phyloP scores from a whole-genome alignment of 176 grass and related monocot species.

The Rhynchospora breviuscula region DNA sequence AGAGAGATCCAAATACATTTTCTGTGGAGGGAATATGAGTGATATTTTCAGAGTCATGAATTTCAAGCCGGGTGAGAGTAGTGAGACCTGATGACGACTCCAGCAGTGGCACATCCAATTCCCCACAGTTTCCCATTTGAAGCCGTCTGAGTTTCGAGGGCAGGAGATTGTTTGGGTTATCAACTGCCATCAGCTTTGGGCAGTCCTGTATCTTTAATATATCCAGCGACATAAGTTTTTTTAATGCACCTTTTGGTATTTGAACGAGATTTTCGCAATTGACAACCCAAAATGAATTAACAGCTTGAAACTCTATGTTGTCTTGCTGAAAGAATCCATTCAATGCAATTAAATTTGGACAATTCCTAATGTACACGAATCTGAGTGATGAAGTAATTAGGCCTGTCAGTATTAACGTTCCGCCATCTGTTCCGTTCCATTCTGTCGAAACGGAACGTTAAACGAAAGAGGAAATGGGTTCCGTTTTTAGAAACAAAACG shows the following conservation, averaged over 20 bases:
- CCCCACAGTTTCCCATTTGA: background rate
- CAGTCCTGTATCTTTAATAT: slow-evolving; percentile 15
- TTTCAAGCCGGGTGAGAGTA: background rate
- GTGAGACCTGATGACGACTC: slow-evolving; percentile 17
- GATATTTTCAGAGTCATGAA: background rate
- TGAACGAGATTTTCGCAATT: slow-evolving; percentile 19
- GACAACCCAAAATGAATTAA: slow-evolving; percentile 13
- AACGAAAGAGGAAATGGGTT: no score
- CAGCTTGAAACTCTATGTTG: background rate
- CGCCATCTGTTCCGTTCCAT: no score
- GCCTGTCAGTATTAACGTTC: no score
- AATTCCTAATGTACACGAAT: background rate
- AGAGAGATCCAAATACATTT: slow-evolving; percentile 13
- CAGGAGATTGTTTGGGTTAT: background rate
- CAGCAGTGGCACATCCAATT: slow-evolving; percentile 14
- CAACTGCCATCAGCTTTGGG: slow-evolving; percentile 5
- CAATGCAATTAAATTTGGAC: background rate
- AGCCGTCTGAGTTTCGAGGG: background rate
- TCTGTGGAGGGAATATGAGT: slow-evolving; percentile 18
- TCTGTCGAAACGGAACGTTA: no score
- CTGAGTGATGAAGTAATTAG: background rate
- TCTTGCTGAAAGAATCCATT: slow-evolving; percentile 24
- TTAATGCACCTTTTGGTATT: slow-evolving; percentile 23
- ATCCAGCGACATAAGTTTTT: slow-evolving; percentile 8
- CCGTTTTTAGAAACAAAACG: no score